A percentile compares a stretch with the other conserved stretches of the same genome.
Evolutionary conservation across 306 rosid genomes (phyloP).

Genomic region (Ormosia semicastrata): DNA sequence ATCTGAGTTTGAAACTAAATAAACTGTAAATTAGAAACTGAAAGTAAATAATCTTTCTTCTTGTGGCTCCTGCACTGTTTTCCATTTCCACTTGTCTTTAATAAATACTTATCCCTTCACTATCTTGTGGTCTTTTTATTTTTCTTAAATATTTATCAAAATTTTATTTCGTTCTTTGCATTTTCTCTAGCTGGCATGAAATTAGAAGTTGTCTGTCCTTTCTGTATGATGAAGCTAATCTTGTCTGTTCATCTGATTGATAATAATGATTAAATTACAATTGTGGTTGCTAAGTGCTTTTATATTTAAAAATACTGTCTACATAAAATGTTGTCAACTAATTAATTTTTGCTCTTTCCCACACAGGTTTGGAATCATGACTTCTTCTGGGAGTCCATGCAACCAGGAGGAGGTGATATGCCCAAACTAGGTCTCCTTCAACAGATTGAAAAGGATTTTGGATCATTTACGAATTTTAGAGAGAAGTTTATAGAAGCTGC

Average conservation of each 20-base stretch:
- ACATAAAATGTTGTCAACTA: background rate
- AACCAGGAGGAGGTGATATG: constrained; percentile 88
- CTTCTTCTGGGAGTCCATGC: constrained; percentile 83
- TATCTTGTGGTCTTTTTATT: background rate
- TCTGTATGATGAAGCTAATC: constrained; percentile 11
- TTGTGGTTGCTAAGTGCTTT: constrained; percentile 1
- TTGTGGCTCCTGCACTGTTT: background rate
- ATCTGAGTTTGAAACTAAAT: no score
- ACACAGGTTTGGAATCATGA: constrained; percentile 82
- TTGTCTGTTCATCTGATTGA: background rate
- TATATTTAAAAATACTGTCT: constrained; percentile 1
- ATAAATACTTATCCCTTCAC: background rate
- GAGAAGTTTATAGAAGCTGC: constrained; percentile 72
- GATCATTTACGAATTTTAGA: constrained; percentile 73
- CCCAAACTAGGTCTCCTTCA: constrained; percentile 75
- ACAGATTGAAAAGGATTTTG: constrained; percentile 97
- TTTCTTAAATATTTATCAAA: background rate
- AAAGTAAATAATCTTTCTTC: background rate
- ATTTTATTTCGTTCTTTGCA: background rate
- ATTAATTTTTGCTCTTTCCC: background rate
- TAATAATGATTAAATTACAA: background rate
- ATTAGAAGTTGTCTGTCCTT: background rate
- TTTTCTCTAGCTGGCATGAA: background rate
- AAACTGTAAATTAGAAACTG: background rate
- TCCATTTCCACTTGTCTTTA: background rate